These are phyloP conservation scores for Drosera capensis DNA, from an alignment of 148 eudicot species.

Conservation along the genomic window DNA sequence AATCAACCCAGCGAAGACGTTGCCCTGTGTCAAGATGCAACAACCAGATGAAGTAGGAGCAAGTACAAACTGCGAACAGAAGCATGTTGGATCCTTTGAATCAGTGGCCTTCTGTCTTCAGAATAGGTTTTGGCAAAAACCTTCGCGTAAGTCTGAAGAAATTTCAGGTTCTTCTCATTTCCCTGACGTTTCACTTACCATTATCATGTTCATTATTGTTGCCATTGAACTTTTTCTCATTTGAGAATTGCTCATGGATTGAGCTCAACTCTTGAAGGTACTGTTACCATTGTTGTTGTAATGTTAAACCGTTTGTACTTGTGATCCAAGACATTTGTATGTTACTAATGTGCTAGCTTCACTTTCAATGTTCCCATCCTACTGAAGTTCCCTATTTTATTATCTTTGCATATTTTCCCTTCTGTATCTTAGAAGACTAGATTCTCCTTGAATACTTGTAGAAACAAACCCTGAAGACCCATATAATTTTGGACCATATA, in stretches of 20 bases:
- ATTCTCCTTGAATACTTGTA: too few species aligned
- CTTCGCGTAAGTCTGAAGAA: constrained; percentile 35
- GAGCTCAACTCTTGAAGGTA: too few species aligned
- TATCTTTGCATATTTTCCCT: too few species aligned
- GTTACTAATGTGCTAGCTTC: too few species aligned
- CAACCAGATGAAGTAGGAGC: constrained; percentile 1
- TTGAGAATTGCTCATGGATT: too few species aligned
- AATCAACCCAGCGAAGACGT: neutral
- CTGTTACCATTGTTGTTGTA: too few species aligned
- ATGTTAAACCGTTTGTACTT: too few species aligned
- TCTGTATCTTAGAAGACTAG: too few species aligned
- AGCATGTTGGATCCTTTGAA: constrained; percentile 17
- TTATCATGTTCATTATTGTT: constrained; percentile 16
- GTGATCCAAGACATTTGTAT: too few species aligned
- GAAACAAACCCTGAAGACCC: neutral
- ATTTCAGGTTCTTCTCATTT: constrained; percentile 36
- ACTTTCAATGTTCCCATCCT: too few species aligned
- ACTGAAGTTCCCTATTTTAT: too few species aligned
- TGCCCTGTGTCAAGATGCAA: neutral
- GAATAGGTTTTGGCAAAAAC: constrained; percentile 28
- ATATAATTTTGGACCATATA: neutral
- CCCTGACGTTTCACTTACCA: constrained; percentile 19
- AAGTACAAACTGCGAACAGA: constrained; percentile 8
- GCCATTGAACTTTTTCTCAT: constrained; percentile 33
- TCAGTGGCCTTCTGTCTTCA: constrained; percentile 38